phyloP scores from a whole-genome alignment of 1,284 basidiomycete genomes.

The Xerocomus nothofagi region DNA sequence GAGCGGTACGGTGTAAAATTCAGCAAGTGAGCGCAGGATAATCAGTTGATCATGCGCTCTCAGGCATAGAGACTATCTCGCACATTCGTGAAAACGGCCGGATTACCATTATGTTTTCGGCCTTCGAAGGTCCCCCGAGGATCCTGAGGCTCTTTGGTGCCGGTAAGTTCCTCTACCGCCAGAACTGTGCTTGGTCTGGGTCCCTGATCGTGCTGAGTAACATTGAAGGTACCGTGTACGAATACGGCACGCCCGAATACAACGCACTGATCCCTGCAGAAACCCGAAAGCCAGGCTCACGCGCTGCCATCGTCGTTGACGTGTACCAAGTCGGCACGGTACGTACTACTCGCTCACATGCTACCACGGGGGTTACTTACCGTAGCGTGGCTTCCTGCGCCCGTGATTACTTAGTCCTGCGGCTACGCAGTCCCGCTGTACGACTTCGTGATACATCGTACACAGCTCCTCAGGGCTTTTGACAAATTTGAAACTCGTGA shows the following conservation, averaged over 20 bases:
- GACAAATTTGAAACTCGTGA: slow-evolving; percentile 36
- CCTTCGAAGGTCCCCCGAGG: slow-evolving; percentile 53
- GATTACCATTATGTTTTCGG: slow-evolving; percentile 54
- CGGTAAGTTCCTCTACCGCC: slow-evolving; percentile 31
- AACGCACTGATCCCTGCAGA: slow-evolving; percentile 42
- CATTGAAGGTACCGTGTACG: slow-evolving; percentile 45
- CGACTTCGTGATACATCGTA: slow-evolving; percentile 46
- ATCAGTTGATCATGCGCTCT: neutral
- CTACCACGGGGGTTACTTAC: neutral
- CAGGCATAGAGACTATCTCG: slow-evolving; percentile 53
- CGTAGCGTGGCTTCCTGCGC: neutral
- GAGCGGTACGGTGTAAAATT: slow-evolving; percentile 40
- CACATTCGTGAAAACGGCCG: slow-evolving; percentile 57
- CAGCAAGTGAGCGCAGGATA: neutral
- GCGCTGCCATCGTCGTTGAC: slow-evolving; percentile 50
- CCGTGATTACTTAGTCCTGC: slow-evolving; percentile 43
- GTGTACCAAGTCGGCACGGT: slow-evolving; percentile 54
- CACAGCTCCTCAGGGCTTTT: slow-evolving; percentile 36
- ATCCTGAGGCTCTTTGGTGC: slow-evolving; percentile 52
- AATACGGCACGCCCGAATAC: slow-evolving; percentile 55
- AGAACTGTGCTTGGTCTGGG: neutral
- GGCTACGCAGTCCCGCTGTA: slow-evolving; percentile 55
- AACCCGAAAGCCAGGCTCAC: slow-evolving; percentile 50
- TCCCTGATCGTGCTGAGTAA: slow-evolving; percentile 2
- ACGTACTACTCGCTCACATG: slow-evolving; percentile 23